Conservation (phyloP, 2,329 filamentous ascomycete species). For the Proliferodiscus dingleyae region DNA sequence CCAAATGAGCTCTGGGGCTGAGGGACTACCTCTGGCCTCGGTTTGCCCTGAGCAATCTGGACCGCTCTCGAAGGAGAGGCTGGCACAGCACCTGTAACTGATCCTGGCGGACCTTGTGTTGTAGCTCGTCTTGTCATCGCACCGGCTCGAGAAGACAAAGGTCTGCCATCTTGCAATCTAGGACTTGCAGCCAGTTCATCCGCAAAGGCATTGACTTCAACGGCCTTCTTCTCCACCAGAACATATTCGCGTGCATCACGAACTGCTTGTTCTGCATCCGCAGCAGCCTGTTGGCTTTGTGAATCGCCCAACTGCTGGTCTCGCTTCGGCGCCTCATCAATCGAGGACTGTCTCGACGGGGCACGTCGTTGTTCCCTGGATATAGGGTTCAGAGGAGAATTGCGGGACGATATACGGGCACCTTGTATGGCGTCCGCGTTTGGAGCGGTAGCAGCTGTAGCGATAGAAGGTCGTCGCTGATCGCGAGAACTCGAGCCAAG, state of each 20-base stretch:
- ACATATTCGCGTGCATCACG: slow-evolving; percentile 95
- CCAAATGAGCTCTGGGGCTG: slow-evolving; percentile 64
- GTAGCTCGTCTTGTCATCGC: slow-evolving; percentile 71
- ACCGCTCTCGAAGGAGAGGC: slow-evolving; percentile 66
- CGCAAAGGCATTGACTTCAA: slow-evolving; percentile 95
- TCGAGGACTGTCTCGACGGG: slow-evolving; percentile 19
- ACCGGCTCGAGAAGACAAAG: slow-evolving; percentile 50
- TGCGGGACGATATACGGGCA: slow-evolving; percentile 26
- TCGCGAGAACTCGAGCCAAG: slow-evolving; percentile 16
- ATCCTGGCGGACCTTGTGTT: slow-evolving; percentile 67
- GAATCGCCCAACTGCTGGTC: slow-evolving; percentile 10
- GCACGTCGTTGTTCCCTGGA: slow-evolving; percentile 7
- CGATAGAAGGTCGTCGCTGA: slow-evolving; percentile 20
- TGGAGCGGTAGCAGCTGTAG: slow-evolving; percentile 25
- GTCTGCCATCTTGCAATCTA: slow-evolving; percentile 34
- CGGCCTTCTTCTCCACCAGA: slow-evolving; percentile 87
- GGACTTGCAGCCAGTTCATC: slow-evolving; percentile 89
- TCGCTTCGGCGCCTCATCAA: slow-evolving; percentile 24
- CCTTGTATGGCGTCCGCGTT: slow-evolving; percentile 30
- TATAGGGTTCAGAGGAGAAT: slow-evolving; percentile 11
- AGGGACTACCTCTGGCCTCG: slow-evolving; percentile 54
- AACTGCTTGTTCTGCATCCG: slow-evolving; percentile 62
- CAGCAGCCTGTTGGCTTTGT: slow-evolving; percentile 52
- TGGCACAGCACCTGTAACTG: slow-evolving; percentile 64
- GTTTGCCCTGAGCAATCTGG: slow-evolving; percentile 65